Conservation (phyloP, 768 basidiomycete genomes). For the Serpula lacrymans region DNA sequence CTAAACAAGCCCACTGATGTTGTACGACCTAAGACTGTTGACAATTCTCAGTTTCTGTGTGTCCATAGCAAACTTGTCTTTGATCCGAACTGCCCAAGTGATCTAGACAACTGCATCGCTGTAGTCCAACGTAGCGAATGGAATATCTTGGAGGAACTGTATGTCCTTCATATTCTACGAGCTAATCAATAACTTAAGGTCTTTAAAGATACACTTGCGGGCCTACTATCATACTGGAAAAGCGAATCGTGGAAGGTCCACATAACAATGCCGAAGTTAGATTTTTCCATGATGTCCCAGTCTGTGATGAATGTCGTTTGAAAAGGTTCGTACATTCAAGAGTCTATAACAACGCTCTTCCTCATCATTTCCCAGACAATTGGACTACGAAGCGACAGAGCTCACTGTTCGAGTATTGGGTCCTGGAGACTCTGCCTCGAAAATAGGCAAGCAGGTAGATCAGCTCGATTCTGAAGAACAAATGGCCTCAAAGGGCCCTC, state of each 20-base stretch:
- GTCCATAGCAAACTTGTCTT: slow-evolving; percentile 59
- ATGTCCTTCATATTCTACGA: slow-evolving; percentile 22
- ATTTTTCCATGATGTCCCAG: slow-evolving; percentile 47
- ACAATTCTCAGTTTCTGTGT: slow-evolving; percentile 66
- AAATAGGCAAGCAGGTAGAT: slow-evolving; percentile 1
- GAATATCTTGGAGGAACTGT: slow-evolving; percentile 59
- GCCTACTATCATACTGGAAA: slow-evolving; percentile 50
- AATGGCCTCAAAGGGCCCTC: slow-evolving; percentile 32
- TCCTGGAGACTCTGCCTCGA: slow-evolving; percentile 27
- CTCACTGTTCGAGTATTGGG: slow-evolving; percentile 52
- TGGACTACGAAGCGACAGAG: slow-evolving; percentile 56
- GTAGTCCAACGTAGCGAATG: slow-evolving; percentile 65
- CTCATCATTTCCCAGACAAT: slow-evolving; percentile 24
- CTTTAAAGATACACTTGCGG: slow-evolving; percentile 52
- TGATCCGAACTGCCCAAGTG: slow-evolving; percentile 60
- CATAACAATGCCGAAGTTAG: slow-evolving; percentile 26
- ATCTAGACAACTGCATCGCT: slow-evolving; percentile 53
- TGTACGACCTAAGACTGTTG: slow-evolving; percentile 56
- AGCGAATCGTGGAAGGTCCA: slow-evolving; percentile 22
- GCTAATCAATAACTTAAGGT: slow-evolving; percentile 15
- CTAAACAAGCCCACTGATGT: slow-evolving; percentile 50
- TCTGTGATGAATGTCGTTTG: slow-evolving; percentile 60
- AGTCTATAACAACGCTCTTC: slow-evolving; percentile 7
- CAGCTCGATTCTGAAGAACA: slow-evolving; percentile 8
- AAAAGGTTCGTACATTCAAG: slow-evolving; percentile 42